Evolutionary conservation across 768 basidiomycete species (phyloP), one percentile per base, ranked within the genome.

Genomic region (Leucogyrophana mollusca): DNA sequence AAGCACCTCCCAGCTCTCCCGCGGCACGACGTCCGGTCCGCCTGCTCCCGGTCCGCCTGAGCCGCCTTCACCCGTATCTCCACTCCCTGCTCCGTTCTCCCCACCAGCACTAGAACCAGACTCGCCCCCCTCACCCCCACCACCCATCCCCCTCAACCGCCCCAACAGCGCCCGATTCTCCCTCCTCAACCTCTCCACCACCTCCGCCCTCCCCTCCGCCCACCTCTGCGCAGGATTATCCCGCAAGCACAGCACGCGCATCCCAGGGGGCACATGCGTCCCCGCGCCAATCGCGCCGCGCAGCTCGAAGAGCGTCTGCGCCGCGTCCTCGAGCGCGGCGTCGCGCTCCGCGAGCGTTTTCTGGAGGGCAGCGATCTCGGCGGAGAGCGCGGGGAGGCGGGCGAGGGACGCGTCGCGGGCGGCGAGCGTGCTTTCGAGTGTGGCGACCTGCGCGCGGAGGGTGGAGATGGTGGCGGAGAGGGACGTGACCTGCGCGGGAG

Each of bases 151-250:
- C 53, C 69, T 73, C 45, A 95, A 58, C 35, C 86, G 69, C 38
- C 73, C 77, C 50, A 95, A 66, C 16, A 97, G 68, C 2, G 89
- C 92, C 36, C 81, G 79, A 58, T 97, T 99, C 72, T 99, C 95
- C 34, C 66, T 70, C 65, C 78, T 82, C 25, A 97, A 70, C 17
- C 85, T 71, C 30, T 93, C 84, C 70, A 97, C 74, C 16, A 77
- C 83, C 17, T 77, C 84, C 52, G 84, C 77, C 39, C 93, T 76
- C 22, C 90, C 68, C 36, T 90, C 88, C 11, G 79, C 79, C 80
- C 91, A 90, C 52, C 83, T 73, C 53, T 84, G 76, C n/a, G 88
- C 90, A 0, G 94, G 94, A 55, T 94, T 94, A 36, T 87, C 82
- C 7, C 65, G 67, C 53, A 94, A 65, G 40, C 79, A 75, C n/a